Percentiles rank a stretch among this genome's conserved stretches.
phyloP scores from a whole-genome alignment of 2,329 filamentous ascomycete species.

The Didymella lethalis region DNA sequence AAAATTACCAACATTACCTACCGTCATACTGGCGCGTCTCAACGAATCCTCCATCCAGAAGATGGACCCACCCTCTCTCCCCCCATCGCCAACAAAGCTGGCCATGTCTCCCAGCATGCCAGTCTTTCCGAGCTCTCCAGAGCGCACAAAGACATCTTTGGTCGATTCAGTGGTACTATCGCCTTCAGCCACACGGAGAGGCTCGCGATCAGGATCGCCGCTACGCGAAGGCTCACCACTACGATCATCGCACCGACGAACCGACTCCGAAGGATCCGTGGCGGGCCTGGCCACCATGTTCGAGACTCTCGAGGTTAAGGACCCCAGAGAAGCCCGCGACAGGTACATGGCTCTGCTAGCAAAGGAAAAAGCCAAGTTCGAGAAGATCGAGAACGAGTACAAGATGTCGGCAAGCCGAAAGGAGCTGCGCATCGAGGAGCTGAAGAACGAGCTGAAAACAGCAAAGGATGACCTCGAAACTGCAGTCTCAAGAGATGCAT shows the following conservation, averaged over 20 bases:
- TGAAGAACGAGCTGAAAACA: constrained; percentile 36
- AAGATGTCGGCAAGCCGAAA: constrained; percentile 62
- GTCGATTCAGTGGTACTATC: constrained; percentile 38
- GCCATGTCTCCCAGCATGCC: constrained; percentile 65
- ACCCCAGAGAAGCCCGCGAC: constrained; percentile 55
- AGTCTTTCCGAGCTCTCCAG: constrained; percentile 68
- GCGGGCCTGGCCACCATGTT: constrained; percentile 71
- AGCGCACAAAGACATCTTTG: constrained; percentile 58
- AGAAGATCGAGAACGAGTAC: constrained; percentile 66
- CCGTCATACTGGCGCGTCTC: constrained; percentile 50
- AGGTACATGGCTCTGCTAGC: constrained; percentile 55
- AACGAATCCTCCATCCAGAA: constrained; percentile 45
- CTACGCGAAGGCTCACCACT: constrained; percentile 51
- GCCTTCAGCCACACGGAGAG: constrained; percentile 25
- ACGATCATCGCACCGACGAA: constrained; percentile 43
- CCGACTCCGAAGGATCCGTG: constrained; percentile 50
- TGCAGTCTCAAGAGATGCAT: constrained; percentile 37
- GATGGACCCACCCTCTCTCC: constrained; percentile 45
- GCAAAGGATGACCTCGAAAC: constrained; percentile 33
- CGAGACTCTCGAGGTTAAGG: constrained; percentile 68
- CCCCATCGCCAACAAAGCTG: constrained; percentile 57
- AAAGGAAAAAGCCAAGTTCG: constrained; percentile 52
- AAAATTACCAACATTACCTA: constrained; percentile 18
- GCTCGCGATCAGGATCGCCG: constrained; percentile 36
- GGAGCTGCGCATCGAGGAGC: constrained; percentile 45